Evolutionary conservation across 208 protist species (phyloP).

Genomic region (Trypanosoma brucei): DNA sequence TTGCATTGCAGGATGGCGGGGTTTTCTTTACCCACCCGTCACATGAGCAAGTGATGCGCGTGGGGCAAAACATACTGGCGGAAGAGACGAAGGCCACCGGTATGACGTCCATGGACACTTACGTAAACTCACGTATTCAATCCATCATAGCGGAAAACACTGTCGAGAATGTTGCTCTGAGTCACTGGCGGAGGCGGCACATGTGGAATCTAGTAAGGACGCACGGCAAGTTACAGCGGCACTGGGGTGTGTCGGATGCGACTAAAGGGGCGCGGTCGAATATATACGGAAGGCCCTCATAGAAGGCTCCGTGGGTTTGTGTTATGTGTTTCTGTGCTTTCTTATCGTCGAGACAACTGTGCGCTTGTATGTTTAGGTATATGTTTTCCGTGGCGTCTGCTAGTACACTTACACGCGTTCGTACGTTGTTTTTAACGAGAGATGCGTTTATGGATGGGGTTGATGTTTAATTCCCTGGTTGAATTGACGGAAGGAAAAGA

Average conservation of each 20-base stretch:
- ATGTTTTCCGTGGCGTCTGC: no score
- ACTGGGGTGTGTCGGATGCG: conserved; percentile 71
- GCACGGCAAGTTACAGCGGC: conserved; percentile 74
- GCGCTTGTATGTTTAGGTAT: no score
- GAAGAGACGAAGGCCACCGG: conserved; percentile 57
- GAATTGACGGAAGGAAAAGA: no score
- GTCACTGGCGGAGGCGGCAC: conserved; percentile 74
- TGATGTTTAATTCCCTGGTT: no score
- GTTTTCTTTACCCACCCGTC: conserved; percentile 80
- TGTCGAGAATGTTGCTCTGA: conserved; percentile 76
- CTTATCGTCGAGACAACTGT: no score
- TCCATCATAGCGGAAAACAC: conserved; percentile 89
- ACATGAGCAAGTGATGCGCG: conserved; percentile 77
- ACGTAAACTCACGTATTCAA: conserved; percentile 80
- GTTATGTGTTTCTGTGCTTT: neutral
- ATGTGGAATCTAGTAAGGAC: conserved; percentile 86
- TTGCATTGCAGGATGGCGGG: conserved; percentile 75
- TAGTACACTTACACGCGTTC: no score
- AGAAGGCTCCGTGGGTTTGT: neutral
- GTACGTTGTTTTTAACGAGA: no score
- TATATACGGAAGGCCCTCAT: conserved; percentile 33
- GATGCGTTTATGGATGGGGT: no score
- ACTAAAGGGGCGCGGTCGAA: conserved; percentile 60
- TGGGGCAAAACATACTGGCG: conserved; percentile 61
- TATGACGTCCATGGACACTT: conserved; percentile 73